phyloP scores from a whole-genome alignment of 208 protist genomes.

The Lotmaria passim region DNA sequence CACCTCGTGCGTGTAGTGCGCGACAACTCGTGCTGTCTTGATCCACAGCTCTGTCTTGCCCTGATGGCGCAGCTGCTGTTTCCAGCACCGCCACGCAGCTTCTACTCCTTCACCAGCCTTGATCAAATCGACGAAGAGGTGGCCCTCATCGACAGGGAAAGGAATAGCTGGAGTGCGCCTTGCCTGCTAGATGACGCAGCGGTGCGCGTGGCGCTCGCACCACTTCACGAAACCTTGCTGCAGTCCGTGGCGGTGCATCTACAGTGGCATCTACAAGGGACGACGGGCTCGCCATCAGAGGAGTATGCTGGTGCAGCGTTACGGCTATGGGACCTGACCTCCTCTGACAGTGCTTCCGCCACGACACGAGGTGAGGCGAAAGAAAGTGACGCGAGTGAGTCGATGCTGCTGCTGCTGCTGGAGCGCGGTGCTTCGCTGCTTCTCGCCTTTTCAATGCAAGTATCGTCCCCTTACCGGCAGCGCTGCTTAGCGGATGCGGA shows the following conservation, averaged over 20 bases:
- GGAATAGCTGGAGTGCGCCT: background rate
- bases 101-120: background rate
- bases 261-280: background rate
- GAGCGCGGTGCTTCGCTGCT: slow-evolving; percentile 17
- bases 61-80: slow-evolving; percentile 16
- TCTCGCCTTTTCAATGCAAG: slow-evolving; percentile 18
- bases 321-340: background rate
- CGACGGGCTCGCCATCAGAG: background rate
- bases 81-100: slow-evolving; percentile 8
- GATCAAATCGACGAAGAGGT: background rate
- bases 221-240: slow-evolving; percentile 13
- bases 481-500: background rate
- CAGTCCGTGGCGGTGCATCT: slow-evolving; percentile 16
- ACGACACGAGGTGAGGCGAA: background rate
- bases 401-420: background rate
- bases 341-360: background rate
- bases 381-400: background rate
- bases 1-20: slow-evolving; percentile 24
- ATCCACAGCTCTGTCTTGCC: slow-evolving; percentile 12
- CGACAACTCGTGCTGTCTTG: slow-evolving; percentile 28
- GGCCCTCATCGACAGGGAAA: background rate
- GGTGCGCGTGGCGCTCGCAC: slow-evolving; percentile 12
- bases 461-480: no score
- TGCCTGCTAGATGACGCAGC: slow-evolving; percentile 2
- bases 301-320: background rate